These are phyloP conservation scores for Danielia oregonensis DNA, from an alignment of 805 yeast genomes.

Conservation along the genomic window DNA sequence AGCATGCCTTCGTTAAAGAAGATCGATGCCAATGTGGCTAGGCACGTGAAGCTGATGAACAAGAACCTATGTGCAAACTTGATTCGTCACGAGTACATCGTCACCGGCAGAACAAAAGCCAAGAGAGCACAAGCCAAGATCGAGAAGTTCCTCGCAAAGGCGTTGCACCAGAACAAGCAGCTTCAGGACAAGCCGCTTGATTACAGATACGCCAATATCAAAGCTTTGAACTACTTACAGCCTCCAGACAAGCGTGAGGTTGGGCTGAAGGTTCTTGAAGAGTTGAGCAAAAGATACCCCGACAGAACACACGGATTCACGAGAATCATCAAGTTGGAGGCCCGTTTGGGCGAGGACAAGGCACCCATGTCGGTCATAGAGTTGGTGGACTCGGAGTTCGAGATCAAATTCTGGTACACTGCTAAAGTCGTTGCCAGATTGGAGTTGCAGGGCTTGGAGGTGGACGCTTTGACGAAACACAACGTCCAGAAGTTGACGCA, in stretches of 20 bases:
- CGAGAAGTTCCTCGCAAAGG: conserved; percentile 34
- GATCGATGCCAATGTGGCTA: conserved; percentile 39
- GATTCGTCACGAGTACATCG: conserved; percentile 42
- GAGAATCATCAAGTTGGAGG: conserved; percentile 77
- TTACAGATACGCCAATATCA: conserved; percentile 12
- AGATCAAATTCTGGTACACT: conserved; percentile 68
- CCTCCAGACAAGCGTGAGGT: conserved; percentile 25
- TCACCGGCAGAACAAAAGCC: conserved; percentile 42
- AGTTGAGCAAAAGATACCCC: conserved; percentile 59
- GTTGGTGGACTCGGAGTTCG: conserved; percentile 64
- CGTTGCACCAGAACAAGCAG: conserved; percentile 25
- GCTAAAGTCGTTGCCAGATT: conserved; percentile 86
- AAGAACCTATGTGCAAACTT: conserved; percentile 41
- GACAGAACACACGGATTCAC: conserved; percentile 79
- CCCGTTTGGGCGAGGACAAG: conserved; percentile 76
- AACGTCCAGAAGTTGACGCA: conserved; percentile 52
- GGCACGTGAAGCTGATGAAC: conserved; percentile 42
- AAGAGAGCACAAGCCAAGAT: conserved; percentile 40
- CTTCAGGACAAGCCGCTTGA: conserved; percentile 12
- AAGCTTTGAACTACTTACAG: conserved; percentile 22
- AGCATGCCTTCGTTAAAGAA: conserved; percentile 41
- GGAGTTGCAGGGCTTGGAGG: conserved; percentile 55
- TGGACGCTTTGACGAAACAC: conserved; percentile 47
- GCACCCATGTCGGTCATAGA: conserved; percentile 89
- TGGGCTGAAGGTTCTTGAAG: conserved; percentile 59